phyloP scores from a whole-genome alignment of 495 filamentous ascomycete genomes.

The Penicillium paradoxum region DNA sequence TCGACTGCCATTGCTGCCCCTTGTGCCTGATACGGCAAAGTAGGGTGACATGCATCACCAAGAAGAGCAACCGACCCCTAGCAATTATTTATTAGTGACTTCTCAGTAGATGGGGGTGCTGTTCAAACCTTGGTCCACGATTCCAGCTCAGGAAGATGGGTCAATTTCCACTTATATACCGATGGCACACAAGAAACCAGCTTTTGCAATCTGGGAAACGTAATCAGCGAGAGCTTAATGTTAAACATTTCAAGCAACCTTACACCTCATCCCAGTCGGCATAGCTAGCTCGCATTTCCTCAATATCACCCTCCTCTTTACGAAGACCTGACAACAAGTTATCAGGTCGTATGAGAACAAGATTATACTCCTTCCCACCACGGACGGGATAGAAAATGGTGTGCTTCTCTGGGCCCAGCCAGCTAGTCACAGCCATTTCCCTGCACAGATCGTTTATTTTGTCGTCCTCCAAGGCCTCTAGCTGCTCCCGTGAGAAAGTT shows the following conservation, averaged over 20 bases:
- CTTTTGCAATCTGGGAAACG: constrained; percentile 11
- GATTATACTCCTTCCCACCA: constrained; percentile 49
- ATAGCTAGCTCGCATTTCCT: constrained; percentile 49
- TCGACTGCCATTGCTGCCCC: constrained; percentile 54
- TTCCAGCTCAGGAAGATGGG: constrained; percentile 43
- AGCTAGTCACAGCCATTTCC: constrained; percentile 24
- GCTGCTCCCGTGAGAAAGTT: constrained; percentile 44
- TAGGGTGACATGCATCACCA: constrained; percentile 69
- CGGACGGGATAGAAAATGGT: constrained; percentile 55
- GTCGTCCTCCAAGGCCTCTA: constrained; percentile 38
- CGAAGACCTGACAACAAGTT: constrained; percentile 40
- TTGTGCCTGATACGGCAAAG: constrained; percentile 62
- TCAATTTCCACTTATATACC: constrained; percentile 53
- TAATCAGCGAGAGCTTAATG: background rate
- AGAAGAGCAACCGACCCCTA: constrained; percentile 49
- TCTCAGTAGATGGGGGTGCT: background rate
- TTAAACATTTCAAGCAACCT: constrained; percentile 35
- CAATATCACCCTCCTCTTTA: constrained; percentile 31
- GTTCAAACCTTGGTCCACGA: constrained; percentile 41
- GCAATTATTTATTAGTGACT: background rate
- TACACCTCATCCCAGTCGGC: constrained; percentile 46
- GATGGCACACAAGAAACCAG: constrained; percentile 15
- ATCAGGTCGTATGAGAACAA: constrained; percentile 56
- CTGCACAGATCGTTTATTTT: constrained; percentile 31
- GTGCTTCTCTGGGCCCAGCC: constrained; percentile 48